These are phyloP conservation scores for Pseudopithomyces maydicus DNA, from an alignment of 2,329 filamentous ascomycete genomes.

Conservation along the genomic window DNA sequence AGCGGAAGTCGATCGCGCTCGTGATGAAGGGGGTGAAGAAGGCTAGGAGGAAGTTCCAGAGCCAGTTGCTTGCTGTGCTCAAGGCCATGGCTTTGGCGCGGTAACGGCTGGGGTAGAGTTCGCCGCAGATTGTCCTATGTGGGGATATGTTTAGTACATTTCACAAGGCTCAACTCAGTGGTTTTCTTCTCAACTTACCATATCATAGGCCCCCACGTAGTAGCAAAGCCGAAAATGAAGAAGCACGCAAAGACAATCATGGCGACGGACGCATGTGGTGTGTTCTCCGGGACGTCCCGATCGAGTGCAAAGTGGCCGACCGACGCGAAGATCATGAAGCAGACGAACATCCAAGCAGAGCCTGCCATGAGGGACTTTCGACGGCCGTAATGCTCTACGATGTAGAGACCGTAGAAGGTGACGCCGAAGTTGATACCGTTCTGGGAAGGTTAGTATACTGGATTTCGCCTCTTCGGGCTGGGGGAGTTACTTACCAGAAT, in stretches of 20 bases:
- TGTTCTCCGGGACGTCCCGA: constrained; percentile 32
- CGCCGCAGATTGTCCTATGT: constrained; percentile 60
- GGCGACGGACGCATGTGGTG: constrained; percentile 49
- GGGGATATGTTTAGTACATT: too few relatives aligned
- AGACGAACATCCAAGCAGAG: constrained; percentile 56
- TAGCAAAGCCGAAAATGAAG: constrained; percentile 69
- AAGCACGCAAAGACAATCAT: constrained; percentile 72
- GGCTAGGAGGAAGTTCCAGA: constrained; percentile 49
- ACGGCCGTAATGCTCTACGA: constrained; percentile 53
- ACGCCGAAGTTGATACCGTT: constrained; percentile 53
- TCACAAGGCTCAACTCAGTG: too few relatives aligned
- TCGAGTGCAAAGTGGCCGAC: constrained; percentile 51
- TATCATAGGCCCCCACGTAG: constrained; percentile 68
- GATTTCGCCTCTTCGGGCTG: too few relatives aligned
- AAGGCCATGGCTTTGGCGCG: constrained; percentile 50
- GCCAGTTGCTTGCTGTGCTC: constrained; percentile 50
- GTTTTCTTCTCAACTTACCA: too few relatives aligned
- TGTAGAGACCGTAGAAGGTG: constrained; percentile 51
- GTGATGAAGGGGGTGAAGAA: constrained; percentile 84
- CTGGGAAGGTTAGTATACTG: constrained; percentile 13
- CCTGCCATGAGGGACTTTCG: constrained; percentile 51
- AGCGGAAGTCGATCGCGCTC: constrained; percentile 69
- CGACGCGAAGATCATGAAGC: constrained; percentile 60
- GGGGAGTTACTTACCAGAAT: constrained; percentile 44
- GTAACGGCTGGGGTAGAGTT: constrained; percentile 66